A percentile compares a stretch with the other conserved stretches of the same genome.
Conservation (phyloP, 2,329 filamentous ascomycete genomes). For the Mycocentrospora acerina region DNA sequence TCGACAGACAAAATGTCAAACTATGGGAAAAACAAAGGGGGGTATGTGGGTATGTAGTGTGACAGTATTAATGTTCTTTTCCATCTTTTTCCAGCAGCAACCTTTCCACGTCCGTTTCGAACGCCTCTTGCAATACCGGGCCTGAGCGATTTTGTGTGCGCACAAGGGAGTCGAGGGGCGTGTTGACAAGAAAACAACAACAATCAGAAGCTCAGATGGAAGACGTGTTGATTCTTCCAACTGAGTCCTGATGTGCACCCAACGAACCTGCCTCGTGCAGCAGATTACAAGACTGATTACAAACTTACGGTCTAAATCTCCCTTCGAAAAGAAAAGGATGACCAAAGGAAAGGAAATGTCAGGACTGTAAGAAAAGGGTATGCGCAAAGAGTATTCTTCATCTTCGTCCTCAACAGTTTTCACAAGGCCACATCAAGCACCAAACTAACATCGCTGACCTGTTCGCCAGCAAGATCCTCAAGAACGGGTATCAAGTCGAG, state of each 20-base stretch:
- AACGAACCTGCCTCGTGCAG: constrained; percentile 25
- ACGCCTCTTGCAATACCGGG: no score
- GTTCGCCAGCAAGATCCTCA: constrained; percentile 85
- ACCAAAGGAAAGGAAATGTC: constrained; percentile 20
- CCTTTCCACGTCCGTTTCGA: no score
- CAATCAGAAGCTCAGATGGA: constrained; percentile 1
- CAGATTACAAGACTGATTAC: constrained; percentile 44
- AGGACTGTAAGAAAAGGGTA: constrained; percentile 24
- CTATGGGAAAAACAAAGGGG: background rate
- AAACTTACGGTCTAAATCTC: constrained; percentile 16
- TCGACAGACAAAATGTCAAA: constrained; percentile 8
- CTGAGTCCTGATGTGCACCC: constrained; percentile 3
- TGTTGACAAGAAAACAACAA: background rate
- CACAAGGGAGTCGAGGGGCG: no score
- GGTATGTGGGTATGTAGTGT: constrained; percentile 25
- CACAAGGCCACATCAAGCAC: constrained; percentile 85
- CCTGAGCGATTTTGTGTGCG: no score
- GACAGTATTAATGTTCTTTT: constrained; percentile 35
- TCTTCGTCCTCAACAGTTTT: constrained; percentile 22
- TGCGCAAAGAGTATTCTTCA: constrained; percentile 27
- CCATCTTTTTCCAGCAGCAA: constrained; percentile 7
- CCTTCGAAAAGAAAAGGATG: constrained; percentile 9
- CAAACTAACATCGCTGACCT: constrained; percentile 93
- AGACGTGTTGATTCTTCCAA: background rate
- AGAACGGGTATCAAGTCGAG: constrained; percentile 97